Conservation (phyloP, 805 yeast species). For the Blastobotrys parvus region DNA sequence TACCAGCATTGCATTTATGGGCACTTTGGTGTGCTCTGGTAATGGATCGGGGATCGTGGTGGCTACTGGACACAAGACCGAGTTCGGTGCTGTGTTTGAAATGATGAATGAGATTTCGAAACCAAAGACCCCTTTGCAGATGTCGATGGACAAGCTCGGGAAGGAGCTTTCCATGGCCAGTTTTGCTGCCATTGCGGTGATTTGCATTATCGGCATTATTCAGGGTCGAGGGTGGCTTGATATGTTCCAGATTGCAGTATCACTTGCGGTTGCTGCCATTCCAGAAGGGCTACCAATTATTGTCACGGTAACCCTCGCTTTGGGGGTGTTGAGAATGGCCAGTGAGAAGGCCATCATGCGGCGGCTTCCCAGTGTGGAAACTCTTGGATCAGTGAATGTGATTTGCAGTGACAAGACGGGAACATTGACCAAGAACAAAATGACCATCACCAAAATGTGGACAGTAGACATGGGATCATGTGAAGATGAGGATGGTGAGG, state of each 20-base stretch:
- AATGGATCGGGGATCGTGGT: slow-evolving; percentile 90
- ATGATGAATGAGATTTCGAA: slow-evolving; percentile 94
- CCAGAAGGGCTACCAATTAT: slow-evolving; percentile 98
- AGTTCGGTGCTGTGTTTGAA: slow-evolving; percentile 88
- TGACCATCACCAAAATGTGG: slow-evolving; percentile 85
- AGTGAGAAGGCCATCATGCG: slow-evolving; percentile 87
- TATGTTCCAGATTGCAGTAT: slow-evolving; percentile 96
- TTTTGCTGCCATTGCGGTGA: slow-evolving; percentile 83
- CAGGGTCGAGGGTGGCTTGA: slow-evolving; percentile 96
- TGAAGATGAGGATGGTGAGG: neutral
- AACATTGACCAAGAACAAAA: slow-evolving; percentile 81
- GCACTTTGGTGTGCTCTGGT: slow-evolving; percentile 94
- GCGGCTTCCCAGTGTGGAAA: slow-evolving; percentile 90
- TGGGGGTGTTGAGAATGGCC: slow-evolving; percentile 97
- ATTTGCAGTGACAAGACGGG: slow-evolving; percentile 91
- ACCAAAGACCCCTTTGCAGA: slow-evolving; percentile 95
- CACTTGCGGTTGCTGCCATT: slow-evolving; percentile 97
- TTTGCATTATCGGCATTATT: slow-evolving; percentile 78
- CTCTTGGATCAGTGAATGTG: slow-evolving; percentile 89
- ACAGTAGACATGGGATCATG: slow-evolving; percentile 41
- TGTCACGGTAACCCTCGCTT: slow-evolving; percentile 93
- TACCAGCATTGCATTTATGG: slow-evolving; percentile 84
- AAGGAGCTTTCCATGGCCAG: slow-evolving; percentile 79
- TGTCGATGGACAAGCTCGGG: slow-evolving; percentile 92
- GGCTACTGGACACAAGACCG: slow-evolving; percentile 83